A percentile compares a stretch with the other conserved stretches of the same genome.
These are phyloP conservation scores for Chlorella sp. DNA, from an alignment of 139 green algal genomes.

Conservation along the genomic window DNA sequence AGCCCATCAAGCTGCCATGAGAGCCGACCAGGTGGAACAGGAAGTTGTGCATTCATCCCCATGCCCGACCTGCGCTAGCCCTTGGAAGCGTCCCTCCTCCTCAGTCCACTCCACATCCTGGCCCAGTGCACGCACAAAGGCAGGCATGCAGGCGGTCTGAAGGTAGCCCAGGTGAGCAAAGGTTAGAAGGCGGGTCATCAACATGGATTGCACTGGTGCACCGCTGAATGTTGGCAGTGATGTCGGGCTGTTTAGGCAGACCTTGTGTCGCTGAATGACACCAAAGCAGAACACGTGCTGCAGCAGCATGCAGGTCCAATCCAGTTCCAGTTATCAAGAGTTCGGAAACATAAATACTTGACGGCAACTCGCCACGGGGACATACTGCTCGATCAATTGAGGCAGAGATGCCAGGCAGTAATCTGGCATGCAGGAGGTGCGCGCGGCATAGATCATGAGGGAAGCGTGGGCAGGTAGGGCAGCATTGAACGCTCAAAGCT, in stretches of 20 bases:
- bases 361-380: constrained; percentile 43
- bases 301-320: no score
- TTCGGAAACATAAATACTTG: no score
- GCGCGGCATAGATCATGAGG: neutral
- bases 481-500: neutral
- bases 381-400: constrained; percentile 72
- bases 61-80: constrained; percentile 58
- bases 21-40: neutral
- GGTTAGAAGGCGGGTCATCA: neutral
- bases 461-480: neutral
- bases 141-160: constrained; percentile 66
- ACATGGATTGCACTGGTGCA: no score
- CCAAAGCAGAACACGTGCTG: no score
- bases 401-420: constrained; percentile 68
- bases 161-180: neutral
- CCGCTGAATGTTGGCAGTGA: no score
- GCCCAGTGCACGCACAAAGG: constrained; percentile 74
- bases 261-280: no score
- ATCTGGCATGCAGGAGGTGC: constrained; percentile 14
- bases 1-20: neutral
- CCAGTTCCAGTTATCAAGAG: no score
- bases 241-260: no score
- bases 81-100: constrained; percentile 65
- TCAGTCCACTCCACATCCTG: constrained; percentile 79
- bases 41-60: neutral